Base-by-base conservation (phyloP, 495 filamentous ascomycete species). In the Daldinia childiae region DNA sequence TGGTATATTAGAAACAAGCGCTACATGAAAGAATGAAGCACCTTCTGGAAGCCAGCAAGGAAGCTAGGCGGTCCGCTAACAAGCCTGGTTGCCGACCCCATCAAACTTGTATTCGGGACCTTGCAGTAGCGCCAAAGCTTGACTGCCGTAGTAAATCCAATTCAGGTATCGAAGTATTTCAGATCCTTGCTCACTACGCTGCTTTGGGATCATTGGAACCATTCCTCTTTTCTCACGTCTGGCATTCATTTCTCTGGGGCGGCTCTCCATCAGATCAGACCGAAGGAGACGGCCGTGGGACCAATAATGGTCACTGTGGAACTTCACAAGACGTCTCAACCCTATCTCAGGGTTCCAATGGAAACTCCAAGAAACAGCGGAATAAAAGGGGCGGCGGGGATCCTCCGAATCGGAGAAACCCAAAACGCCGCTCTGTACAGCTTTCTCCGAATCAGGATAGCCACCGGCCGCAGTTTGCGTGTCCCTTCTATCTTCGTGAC, bases 401-500 rank as follows among this genome's bases (percentile, higher is more conserved):
- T 38, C 52, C 1, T 27, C 62, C 52, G 14, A 39, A 58, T 1
- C 26, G 54, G 17, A 39, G 4, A 27, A 15, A 26, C 4, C 29
- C 38, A 26, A 39, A 39, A 4, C 50, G 27, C 6, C 54, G 54
- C 4, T 8, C n/a, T n/a, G n/a, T n/a, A n/a, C n/a, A n/a, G n/a
- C n/a, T n/a, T n/a, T n/a, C n/a, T n/a, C n/a, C n/a, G n/a, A n/a
- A n/a, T n/a, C n/a, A n/a, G n/a, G n/a, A n/a, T n/a, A n/a, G n/a
- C n/a, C n/a, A n/a, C n/a, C n/a, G n/a, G n/a, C n/a, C n/a, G n/a
- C n/a, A n/a, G n/a, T n/a, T n/a, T n/a, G 64, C 51, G 3, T 75
- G 72, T 24, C 69, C 69, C 11, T 72, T 56, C n/a, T 72, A 43
- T 58, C 6, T 11, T 4, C 30, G 14, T 15, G 43, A 69, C 19